These are phyloP conservation scores for Hypoxylon sp. DNA, from an alignment of 2,329 filamentous ascomycete species.

Conservation along the genomic window DNA sequence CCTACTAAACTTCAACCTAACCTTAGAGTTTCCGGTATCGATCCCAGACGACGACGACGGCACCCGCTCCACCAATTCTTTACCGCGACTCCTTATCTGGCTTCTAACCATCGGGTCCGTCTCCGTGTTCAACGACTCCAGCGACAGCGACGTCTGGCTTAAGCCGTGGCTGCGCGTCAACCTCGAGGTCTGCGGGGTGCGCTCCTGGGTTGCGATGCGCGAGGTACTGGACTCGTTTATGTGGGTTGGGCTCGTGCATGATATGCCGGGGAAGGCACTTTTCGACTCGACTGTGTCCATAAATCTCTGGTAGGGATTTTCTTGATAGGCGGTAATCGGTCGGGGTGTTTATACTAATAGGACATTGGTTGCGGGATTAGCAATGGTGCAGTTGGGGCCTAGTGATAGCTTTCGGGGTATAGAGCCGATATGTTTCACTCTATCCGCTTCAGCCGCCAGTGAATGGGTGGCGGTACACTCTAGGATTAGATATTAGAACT, in stretches of 20 bases:
- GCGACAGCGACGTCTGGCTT: slow-evolving; percentile 45
- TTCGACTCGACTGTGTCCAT: slow-evolving; percentile 42
- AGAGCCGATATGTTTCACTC: background rate
- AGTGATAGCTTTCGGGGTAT: background rate
- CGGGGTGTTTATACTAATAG: background rate
- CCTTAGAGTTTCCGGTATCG: background rate
- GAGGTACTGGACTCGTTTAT: slow-evolving; percentile 50
- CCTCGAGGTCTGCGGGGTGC: slow-evolving; percentile 36
- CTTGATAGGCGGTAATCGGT: background rate
- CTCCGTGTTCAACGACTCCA: slow-evolving; percentile 42
- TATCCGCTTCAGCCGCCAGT: background rate
- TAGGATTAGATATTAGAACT: no score
- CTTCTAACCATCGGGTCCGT: slow-evolving; percentile 49
- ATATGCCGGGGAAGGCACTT: slow-evolving; percentile 49
- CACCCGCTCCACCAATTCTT: background rate
- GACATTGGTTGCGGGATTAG: background rate
- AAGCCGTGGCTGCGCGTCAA: slow-evolving; percentile 45
- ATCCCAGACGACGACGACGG: background rate
- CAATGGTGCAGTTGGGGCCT: background rate
- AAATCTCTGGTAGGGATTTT: background rate
- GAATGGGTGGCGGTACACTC: no score
- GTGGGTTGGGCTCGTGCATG: slow-evolving; percentile 55
- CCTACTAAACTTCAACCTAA: slow-evolving; percentile 32
- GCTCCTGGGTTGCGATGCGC: slow-evolving; percentile 47
- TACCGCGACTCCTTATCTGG: slow-evolving; percentile 48